Evolutionary conservation across 257 asterid species (phyloP).

Genomic region (Solanum ahanhuiri): DNA sequence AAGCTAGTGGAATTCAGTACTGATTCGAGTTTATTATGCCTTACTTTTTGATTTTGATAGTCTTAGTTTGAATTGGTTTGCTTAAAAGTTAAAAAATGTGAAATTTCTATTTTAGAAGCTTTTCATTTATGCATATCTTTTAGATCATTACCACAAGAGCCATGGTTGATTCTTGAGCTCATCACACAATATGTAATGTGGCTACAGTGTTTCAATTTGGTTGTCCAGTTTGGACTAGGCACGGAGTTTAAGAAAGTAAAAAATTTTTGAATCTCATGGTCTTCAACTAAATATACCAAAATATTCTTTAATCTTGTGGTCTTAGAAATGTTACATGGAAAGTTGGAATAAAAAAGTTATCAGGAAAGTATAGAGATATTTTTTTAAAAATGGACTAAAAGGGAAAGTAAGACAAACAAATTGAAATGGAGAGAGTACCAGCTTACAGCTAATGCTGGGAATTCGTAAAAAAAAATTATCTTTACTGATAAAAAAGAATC

Average conservation of each 20-base stretch:
- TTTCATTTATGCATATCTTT: background rate
- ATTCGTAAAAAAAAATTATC: background rate
- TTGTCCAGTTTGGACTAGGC: background rate
- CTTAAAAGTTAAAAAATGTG: background rate
- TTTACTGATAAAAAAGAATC: background rate
- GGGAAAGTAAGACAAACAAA: background rate
- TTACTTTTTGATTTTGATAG: background rate
- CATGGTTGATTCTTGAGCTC: background rate
- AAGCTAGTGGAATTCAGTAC: background rate
- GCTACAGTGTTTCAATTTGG: background rate
- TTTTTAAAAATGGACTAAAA: background rate
- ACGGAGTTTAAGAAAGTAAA: background rate
- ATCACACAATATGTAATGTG: background rate
- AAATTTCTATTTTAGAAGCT: background rate
- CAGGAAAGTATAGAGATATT: accelerated
- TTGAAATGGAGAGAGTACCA: background rate
- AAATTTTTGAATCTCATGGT: background rate
- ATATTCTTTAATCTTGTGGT: background rate
- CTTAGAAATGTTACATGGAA: accelerated
- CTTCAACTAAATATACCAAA: background rate
- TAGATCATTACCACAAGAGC: background rate
- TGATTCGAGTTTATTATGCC: background rate
- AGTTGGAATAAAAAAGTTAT: background rate
- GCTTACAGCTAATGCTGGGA: background rate
- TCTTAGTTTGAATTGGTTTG: background rate